Evolutionary conservation across 2,329 filamentous ascomycete genomes (phyloP).

Genomic region (Arthrobotrys sphaeroides): DNA sequence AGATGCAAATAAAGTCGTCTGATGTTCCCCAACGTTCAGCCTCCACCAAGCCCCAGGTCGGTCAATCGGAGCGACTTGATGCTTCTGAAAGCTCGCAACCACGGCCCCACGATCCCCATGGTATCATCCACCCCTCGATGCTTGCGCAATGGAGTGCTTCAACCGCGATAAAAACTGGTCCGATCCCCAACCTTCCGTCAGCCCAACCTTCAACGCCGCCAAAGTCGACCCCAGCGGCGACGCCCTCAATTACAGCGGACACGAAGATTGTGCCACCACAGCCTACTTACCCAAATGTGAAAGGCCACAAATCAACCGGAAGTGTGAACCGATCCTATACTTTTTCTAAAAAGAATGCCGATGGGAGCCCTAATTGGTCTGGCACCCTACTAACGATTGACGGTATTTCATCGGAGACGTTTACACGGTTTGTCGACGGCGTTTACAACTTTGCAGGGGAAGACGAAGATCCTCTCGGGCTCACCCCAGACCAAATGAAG

Average conservation of each 20-base stretch:
- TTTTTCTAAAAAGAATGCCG: slow-evolving; percentile 43
- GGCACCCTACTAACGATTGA: slow-evolving; percentile 36
- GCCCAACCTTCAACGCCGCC: neutral
- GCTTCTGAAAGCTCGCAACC: neutral
- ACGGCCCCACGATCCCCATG: neutral
- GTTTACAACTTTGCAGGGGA: slow-evolving; percentile 35
- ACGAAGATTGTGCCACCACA: neutral
- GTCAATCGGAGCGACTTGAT: neutral
- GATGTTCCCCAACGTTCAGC: neutral
- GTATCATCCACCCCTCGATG: slow-evolving; percentile 46
- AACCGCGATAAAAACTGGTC: neutral
- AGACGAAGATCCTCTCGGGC: slow-evolving; percentile 24
- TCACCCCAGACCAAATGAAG: slow-evolving; percentile 33
- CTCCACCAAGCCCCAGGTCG: neutral
- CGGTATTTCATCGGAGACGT: slow-evolving; percentile 37
- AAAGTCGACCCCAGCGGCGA: neutral
- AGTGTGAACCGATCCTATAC: slow-evolving; percentile 44
- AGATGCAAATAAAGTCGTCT: neutral
- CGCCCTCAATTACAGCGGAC: neutral
- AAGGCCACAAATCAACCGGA: slow-evolving; percentile 6
- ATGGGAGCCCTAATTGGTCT: slow-evolving; percentile 44
- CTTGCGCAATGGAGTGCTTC: slow-evolving; percentile 32
- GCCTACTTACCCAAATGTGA: neutral
- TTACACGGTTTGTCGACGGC: slow-evolving; percentile 43
- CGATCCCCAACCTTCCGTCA: neutral